These are phyloP conservation scores for Trapa bicornis DNA, from an alignment of 345 rosid species.

Conservation along the genomic window DNA sequence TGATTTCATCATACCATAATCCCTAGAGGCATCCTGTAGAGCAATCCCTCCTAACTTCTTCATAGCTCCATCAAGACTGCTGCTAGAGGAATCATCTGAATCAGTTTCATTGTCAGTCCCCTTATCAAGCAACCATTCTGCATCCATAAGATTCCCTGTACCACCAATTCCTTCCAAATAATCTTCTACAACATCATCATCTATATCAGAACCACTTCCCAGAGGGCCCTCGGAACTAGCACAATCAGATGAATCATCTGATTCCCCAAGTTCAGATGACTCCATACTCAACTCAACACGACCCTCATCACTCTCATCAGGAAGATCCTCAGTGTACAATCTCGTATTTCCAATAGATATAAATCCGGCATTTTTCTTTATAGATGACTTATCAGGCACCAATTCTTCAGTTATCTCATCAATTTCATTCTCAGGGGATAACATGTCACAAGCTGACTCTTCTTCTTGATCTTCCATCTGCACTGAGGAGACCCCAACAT, in stretches of 20 bases:
- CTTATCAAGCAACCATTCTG: conserved; percentile 45
- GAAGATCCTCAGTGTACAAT: conserved; percentile 61
- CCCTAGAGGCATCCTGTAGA: conserved; percentile 64
- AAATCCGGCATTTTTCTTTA: conserved; percentile 50
- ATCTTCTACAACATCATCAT: conserved; percentile 74
- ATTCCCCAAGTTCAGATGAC: conserved; percentile 30
- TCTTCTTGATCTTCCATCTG: conserved; percentile 26
- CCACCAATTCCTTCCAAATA: conserved; percentile 92
- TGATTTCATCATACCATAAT: conserved; percentile 46
- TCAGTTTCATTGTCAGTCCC: conserved; percentile 32
- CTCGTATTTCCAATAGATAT: conserved; percentile 72
- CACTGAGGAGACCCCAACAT: conserved; percentile 31
- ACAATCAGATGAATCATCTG: conserved; percentile 30
- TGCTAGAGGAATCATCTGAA: conserved; percentile 37
- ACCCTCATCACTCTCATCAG: conserved; percentile 47
- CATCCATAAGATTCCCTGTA: conserved; percentile 34
- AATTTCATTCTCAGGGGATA: conserved; percentile 21
- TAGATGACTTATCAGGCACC: conserved; percentile 15
- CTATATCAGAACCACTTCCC: conserved; percentile 49
- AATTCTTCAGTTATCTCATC: conserved; percentile 31
- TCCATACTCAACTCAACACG: conserved; percentile 21
- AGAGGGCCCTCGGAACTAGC: conserved; percentile 19
- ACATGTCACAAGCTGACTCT: conserved; percentile 18
- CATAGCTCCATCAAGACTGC: conserved; percentile 30
- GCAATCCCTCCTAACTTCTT: conserved; percentile 55